Base-by-base conservation (phyloP, 805 yeast species). In the Wickerhamiella brachini region DNA sequence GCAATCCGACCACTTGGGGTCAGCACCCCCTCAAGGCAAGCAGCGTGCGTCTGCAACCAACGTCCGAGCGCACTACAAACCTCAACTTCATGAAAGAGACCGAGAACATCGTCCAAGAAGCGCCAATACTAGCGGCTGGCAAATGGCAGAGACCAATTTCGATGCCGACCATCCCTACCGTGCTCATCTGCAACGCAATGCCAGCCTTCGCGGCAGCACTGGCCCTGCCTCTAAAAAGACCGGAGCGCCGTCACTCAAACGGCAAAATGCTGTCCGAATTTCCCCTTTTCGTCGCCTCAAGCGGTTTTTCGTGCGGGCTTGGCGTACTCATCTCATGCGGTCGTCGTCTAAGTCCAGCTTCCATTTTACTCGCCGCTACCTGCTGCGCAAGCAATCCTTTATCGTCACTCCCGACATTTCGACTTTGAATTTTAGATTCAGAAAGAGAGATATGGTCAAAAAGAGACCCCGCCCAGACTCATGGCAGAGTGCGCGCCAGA, bases 381-480 rank as follows among this genome's bases (percentile, higher is more conserved):
- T 54, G 26, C 53, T 51, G 20, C 51, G 60, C 17, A 54, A 59
- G 38, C 56, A 60, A 0, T 52, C 59, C 13, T 57, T 55, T 21
- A 51, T 56, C 3, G 52, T 59, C 37, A 53, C 57, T 3, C 60
- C 63, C 10, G 60, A 59, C 23, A 37, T 46, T 2, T 54, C 59
- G 9, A 47, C 51, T 17, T 49, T 49, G 42, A 48, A 51, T 17
- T 57, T 57, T 45, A 37, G 45, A 3, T 52, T 54, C 26, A 45
- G 49, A 12, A 45, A 23, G n/a, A 46, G 53, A 1, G 59, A 59
- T 20, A 21, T 59, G 6, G 23, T 49, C 12, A 49, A 49, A 18
- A 53, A 55, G 12, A 45, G 46, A 5, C 59, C 59, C 1, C 38
- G 44, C 9, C 56, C 59, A 1, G 48, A 48, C 10, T 37, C 49